These are phyloP conservation scores for Amanita thiersii DNA, from an alignment of 768 basidiomycete genomes.

Conservation along the genomic window DNA sequence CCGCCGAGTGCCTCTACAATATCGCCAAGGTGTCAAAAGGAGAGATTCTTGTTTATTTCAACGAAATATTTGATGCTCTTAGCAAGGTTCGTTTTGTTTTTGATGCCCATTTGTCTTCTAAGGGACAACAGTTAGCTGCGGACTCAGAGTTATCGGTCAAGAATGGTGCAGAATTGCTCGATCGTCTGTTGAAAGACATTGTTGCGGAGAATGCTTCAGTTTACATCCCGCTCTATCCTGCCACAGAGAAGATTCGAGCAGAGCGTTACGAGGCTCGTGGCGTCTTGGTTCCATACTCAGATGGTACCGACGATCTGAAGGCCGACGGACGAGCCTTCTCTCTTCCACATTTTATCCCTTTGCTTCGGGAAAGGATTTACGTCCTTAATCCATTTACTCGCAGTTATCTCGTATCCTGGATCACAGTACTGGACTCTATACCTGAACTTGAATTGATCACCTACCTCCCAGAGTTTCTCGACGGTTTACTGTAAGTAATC, in stretches of 20 bases:
- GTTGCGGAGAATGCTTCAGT: slow-evolving; percentile 94
- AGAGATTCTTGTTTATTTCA: slow-evolving; percentile 94
- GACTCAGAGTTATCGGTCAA: slow-evolving; percentile 95
- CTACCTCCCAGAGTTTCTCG: slow-evolving; percentile 91
- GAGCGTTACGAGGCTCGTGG: slow-evolving; percentile 47
- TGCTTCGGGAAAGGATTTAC: slow-evolving; percentile 88
- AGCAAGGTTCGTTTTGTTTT: slow-evolving; percentile 64
- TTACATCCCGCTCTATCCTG: slow-evolving; percentile 84
- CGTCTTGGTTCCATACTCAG: slow-evolving; percentile 60
- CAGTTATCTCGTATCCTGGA: slow-evolving; percentile 96
- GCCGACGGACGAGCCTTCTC: slow-evolving; percentile 68
- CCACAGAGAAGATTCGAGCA: slow-evolving; percentile 63
- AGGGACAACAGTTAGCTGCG: slow-evolving; percentile 68
- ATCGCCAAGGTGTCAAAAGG: slow-evolving; percentile 97
- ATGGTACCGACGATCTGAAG: slow-evolving; percentile 32
- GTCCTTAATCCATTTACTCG: slow-evolving; percentile 94
- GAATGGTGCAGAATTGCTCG: slow-evolving; percentile 95
- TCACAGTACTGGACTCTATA: slow-evolving; percentile 89
- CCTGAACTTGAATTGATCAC: slow-evolving; percentile 94
- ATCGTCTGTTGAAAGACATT: slow-evolving; percentile 95
- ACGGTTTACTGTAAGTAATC: slow-evolving; percentile 77
- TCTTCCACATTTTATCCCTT: slow-evolving; percentile 87
- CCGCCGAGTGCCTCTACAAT: slow-evolving; percentile 97
- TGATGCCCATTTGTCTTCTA: slow-evolving; percentile 8
- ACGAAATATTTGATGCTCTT: slow-evolving; percentile 94